Conservation (phyloP, 495 filamentous ascomycete species). For the Aspergillus diversus region DNA sequence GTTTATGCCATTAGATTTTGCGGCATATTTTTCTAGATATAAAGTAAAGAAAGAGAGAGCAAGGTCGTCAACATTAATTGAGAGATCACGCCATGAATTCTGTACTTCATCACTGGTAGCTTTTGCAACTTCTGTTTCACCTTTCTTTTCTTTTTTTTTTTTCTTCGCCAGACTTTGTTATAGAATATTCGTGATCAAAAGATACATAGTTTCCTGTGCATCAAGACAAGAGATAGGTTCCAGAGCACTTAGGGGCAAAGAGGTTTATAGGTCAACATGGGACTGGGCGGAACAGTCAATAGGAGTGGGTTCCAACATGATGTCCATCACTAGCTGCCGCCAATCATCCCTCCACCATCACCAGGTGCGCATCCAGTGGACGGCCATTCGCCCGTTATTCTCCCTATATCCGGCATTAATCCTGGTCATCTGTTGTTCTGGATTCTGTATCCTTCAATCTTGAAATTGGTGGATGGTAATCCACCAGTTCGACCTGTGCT, state of each 20-base stretch:
- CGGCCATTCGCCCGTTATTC: conserved; percentile 40
- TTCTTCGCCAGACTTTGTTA: neutral
- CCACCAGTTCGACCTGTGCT: neutral
- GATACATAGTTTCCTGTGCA: neutral
- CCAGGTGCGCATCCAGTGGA: conserved; percentile 60
- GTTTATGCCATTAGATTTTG: neutral
- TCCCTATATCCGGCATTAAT: conserved; percentile 17
- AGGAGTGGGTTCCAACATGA: conserved; percentile 19
- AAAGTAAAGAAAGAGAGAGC: neutral
- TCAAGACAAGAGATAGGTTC: neutral
- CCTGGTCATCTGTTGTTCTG: conserved; percentile 15
- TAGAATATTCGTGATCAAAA: neutral
- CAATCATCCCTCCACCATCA: conserved; percentile 25
- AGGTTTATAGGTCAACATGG: conserved; percentile 3
- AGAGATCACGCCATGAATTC: neutral
- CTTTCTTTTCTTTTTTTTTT: neutral
- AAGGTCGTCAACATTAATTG: neutral
- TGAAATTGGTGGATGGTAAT: conserved; percentile 12
- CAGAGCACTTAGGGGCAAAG: neutral
- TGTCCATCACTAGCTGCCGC: conserved; percentile 17
- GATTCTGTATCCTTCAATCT: conserved; percentile 15
- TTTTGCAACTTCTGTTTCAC: neutral
- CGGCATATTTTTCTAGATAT: neutral
- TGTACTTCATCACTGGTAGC: neutral
- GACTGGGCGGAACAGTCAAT: conserved; percentile 5